Conservation (phyloP, 306 rosid species). For the Prunus dulcis region DNA sequence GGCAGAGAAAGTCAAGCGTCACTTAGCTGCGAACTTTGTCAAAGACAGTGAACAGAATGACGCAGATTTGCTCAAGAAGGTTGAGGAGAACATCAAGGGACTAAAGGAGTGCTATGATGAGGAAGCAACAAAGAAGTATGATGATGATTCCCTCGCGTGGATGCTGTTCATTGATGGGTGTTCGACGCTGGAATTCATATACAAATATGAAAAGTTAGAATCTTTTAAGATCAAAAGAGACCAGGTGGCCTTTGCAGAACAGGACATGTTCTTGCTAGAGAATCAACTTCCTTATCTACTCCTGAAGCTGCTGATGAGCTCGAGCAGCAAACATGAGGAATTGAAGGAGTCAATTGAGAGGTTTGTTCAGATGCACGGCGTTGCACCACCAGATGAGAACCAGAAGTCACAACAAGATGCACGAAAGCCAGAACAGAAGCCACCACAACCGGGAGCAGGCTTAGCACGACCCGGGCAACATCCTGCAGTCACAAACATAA, state of each 20-base stretch:
- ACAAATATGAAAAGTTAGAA: rapidly evolving
- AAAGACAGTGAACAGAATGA: rapidly evolving
- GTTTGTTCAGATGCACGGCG: no score
- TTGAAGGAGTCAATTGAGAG: no score
- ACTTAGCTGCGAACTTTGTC: background rate
- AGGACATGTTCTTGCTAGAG: conserved; percentile 14
- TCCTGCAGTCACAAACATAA: no score
- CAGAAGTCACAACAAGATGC: no score
- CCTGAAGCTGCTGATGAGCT: background rate
- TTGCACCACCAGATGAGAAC: no score
- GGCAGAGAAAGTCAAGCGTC: background rate
- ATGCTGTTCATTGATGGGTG: conserved; percentile 7
- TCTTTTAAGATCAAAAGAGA: background rate
- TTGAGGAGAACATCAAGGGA: background rate
- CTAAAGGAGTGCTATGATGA: conserved; percentile 7
- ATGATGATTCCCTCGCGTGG: background rate
- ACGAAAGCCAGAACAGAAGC: no score
- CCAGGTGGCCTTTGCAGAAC: background rate
- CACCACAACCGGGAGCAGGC: no score
- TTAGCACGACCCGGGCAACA: no score
- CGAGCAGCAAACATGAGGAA: rapidly evolving
- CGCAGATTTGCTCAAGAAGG: background rate
- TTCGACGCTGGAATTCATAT: background rate
- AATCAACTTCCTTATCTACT: conserved; percentile 18
- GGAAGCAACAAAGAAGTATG: background rate